Percentiles rank a stretch among this genome's conserved stretches.
Conservation (phyloP, 2,329 filamentous ascomycete species). For the Fusarium sp. region DNA sequence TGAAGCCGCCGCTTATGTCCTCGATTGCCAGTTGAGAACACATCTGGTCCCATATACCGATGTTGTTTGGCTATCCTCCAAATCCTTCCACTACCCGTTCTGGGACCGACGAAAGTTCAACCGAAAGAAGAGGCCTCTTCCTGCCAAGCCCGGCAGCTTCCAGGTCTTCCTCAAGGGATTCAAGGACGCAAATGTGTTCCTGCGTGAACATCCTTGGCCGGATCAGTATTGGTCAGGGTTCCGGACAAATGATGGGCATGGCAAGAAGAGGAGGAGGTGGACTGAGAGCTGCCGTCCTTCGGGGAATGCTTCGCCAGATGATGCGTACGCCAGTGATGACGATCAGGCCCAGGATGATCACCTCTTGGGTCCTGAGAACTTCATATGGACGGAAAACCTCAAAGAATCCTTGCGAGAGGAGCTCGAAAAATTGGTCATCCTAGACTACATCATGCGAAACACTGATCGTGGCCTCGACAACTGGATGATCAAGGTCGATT, state of each 20-base stretch:
- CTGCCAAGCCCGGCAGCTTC: slow-evolving; percentile 93
- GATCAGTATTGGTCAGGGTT: slow-evolving; percentile 84
- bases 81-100: slow-evolving; percentile 98
- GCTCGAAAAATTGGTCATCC: slow-evolving; percentile 94
- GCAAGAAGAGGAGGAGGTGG: slow-evolving; percentile 73
- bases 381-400: slow-evolving; percentile 87
- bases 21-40: slow-evolving; percentile 90
- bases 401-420: slow-evolving; percentile 96
- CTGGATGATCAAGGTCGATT: slow-evolving; percentile 99
- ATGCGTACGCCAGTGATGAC: slow-evolving; percentile 74
- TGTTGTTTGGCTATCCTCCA: slow-evolving; percentile 92
- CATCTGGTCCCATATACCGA: slow-evolving; percentile 97
- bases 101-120: slow-evolving; percentile 94
- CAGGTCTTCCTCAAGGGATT: slow-evolving; percentile 97
- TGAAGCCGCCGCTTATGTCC: slow-evolving; percentile 95
- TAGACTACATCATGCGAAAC: slow-evolving; percentile 99
- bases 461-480: slow-evolving; percentile 97
- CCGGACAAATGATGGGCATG: slow-evolving; percentile 74
- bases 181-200: slow-evolving; percentile 95
- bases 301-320: slow-evolving; percentile 62
- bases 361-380: slow-evolving; percentile 66
- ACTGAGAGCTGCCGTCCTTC: slow-evolving; percentile 82
- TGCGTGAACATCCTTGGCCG: slow-evolving; percentile 96
- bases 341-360: slow-evolving; percentile 64
- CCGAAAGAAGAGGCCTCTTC: slow-evolving; percentile 86